Conservation (phyloP, 2,329 filamentous ascomycete genomes). For the Apiospora koreana region DNA sequence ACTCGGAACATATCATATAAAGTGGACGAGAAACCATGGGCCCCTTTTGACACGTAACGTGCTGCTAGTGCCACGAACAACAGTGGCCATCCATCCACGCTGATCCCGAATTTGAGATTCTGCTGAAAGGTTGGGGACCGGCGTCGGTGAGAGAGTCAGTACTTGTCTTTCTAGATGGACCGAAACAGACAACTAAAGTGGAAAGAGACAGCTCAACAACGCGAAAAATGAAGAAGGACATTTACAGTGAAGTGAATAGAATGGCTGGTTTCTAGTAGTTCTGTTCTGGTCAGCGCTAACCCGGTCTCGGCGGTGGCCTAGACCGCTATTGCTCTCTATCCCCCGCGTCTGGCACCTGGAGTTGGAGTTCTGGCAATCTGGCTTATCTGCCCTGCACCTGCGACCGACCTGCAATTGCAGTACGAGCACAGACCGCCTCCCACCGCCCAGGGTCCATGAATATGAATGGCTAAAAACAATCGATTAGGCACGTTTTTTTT, state of each 20-base stretch:
- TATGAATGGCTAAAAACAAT: constrained; percentile 8
- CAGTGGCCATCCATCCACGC: background rate
- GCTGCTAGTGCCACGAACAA: background rate
- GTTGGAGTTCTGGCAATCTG: constrained; percentile 4
- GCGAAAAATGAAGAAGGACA: too few relatives aligned
- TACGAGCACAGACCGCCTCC: background rate
- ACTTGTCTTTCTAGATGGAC: background rate
- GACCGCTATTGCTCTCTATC: background rate
- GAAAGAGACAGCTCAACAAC: too few relatives aligned
- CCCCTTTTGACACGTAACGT: background rate
- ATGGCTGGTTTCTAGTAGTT: too few relatives aligned
- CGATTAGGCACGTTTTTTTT: background rate
- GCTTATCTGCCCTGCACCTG: constrained; percentile 1
- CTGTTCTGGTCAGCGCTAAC: background rate
- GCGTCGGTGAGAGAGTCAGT: background rate
- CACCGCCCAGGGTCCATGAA: constrained; percentile 2
- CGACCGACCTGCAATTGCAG: background rate
- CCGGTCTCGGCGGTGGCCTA: background rate
- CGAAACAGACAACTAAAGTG: background rate
- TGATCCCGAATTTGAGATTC: background rate
- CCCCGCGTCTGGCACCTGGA: constrained; percentile 1
- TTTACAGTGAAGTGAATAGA: too few relatives aligned
- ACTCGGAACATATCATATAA: background rate
- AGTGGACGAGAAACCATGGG: background rate
- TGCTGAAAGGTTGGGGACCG: background rate